Evolutionary conservation across 2,329 filamentous ascomycete species (phyloP).

Genomic region (Aureobasidium sp.): DNA sequence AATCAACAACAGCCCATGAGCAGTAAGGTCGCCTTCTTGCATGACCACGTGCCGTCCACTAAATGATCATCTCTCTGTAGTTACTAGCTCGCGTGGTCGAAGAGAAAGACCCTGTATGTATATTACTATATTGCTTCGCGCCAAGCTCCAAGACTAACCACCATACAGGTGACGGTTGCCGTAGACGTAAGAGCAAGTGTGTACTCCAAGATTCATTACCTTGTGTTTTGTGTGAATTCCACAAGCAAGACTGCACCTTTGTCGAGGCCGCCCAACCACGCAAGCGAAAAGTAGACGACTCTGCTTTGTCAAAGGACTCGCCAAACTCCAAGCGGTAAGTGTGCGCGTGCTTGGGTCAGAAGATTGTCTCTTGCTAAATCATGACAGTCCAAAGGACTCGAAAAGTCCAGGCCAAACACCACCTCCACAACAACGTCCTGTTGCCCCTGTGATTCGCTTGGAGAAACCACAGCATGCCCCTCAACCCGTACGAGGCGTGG

Average conservation of each 20-base stretch:
- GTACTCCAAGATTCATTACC: slow-evolving; percentile 65
- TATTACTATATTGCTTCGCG: slow-evolving; percentile 19
- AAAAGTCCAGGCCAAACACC: slow-evolving; percentile 11
- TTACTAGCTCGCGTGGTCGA: slow-evolving; percentile 20
- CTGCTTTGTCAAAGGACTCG: slow-evolving; percentile 24
- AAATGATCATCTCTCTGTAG: slow-evolving; percentile 15
- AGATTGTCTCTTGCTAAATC: background rate
- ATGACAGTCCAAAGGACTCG: slow-evolving; percentile 6
- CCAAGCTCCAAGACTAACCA: slow-evolving; percentile 31
- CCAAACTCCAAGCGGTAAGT: slow-evolving; percentile 20
- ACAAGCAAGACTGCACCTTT: slow-evolving; percentile 72
- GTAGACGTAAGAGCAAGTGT: slow-evolving; percentile 65
- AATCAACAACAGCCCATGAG: slow-evolving; percentile 20
- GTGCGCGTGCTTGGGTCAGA: slow-evolving; percentile 9
- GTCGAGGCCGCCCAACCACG: slow-evolving; percentile 66
- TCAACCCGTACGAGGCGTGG: slow-evolving; percentile 5
- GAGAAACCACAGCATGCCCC: slow-evolving; percentile 14
- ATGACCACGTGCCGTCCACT: slow-evolving; percentile 16
- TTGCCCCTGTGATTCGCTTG: slow-evolving; percentile 7
- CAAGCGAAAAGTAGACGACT: slow-evolving; percentile 68
- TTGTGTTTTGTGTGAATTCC: slow-evolving; percentile 70
- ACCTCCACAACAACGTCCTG: background rate
- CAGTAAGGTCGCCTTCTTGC: slow-evolving; percentile 13
- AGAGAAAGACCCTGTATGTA: slow-evolving; percentile 33
- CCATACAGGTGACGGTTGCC: slow-evolving; percentile 60